Evolutionary conservation across 2,329 filamentous ascomycete genomes (phyloP).

Genomic region (Verticillium dahliae): DNA sequence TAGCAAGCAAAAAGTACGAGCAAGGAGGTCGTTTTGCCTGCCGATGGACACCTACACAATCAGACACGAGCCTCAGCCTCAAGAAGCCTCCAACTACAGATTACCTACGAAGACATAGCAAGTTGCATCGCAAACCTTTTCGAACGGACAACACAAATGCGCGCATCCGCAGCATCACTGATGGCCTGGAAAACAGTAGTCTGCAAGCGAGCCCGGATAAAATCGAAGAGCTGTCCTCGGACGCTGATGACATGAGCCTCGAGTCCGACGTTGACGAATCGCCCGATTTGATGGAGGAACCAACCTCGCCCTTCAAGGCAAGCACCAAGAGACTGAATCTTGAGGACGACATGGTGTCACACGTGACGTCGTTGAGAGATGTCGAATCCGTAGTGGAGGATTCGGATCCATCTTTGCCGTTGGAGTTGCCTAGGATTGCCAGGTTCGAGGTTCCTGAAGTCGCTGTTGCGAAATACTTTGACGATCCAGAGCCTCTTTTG

Average conservation of each 20-base stretch:
- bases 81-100: conserved; percentile 37
- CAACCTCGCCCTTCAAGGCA: conserved; percentile 43
- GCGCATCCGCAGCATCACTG: conserved; percentile 29
- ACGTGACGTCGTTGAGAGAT: conserved; percentile 45
- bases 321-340: conserved; percentile 31
- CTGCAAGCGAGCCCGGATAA: conserved; percentile 30
- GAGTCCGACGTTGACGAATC: conserved; percentile 51
- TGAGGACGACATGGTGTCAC: conserved; percentile 48
- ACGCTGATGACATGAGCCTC: conserved; percentile 42
- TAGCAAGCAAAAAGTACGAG: conserved; percentile 53
- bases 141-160: conserved; percentile 20
- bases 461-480: conserved; percentile 48
- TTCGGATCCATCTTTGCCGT: conserved; percentile 36
- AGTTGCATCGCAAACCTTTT: conserved; percentile 25
- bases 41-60: conserved; percentile 22
- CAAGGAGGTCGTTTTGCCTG: conserved; percentile 49
- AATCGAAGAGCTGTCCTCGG: conserved; percentile 31
- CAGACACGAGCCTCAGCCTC: conserved; percentile 18
- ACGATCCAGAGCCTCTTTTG: conserved; percentile 48
- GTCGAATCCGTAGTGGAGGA: conserved; percentile 35
- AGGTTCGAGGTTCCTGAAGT: conserved; percentile 42
- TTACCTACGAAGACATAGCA: conserved; percentile 41
- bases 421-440: conserved; percentile 42
- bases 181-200: conserved; percentile 24
- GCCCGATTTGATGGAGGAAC: conserved; percentile 42